Conservation (phyloP, 768 basidiomycete genomes). For the Russula lepida region DNA sequence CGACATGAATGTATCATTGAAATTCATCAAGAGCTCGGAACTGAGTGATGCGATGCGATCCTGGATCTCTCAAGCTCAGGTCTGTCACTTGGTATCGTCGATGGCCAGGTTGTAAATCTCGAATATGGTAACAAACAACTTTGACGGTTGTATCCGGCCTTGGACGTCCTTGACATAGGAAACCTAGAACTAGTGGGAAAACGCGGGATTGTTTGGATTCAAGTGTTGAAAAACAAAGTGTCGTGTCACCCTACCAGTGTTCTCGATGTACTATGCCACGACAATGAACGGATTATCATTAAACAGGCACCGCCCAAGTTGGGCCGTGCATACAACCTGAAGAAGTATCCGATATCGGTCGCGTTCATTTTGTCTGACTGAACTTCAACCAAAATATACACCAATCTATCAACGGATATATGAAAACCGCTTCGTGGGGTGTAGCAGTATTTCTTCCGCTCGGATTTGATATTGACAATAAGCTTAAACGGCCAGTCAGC, state of each 20-base stretch:
- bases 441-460: background rate
- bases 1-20: too few relatives aligned
- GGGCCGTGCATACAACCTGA: background rate
- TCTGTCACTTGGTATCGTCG: background rate
- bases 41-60: background rate
- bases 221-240: background rate
- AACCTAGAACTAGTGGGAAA: background rate
- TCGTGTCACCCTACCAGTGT: background rate
- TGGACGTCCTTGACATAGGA: too few relatives aligned
- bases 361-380: background rate
- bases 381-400: background rate
- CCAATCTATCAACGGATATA: background rate
- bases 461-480: too few relatives aligned
- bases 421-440: conserved; percentile 2
- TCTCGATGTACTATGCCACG: background rate
- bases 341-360: background rate
- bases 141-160: too few relatives aligned
- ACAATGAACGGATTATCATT: background rate
- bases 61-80: background rate
- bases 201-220: background rate
- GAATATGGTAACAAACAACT: too few relatives aligned
- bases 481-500: too few relatives aligned
- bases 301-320: background rate
- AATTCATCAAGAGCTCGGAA: too few relatives aligned
- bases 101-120: too few relatives aligned